These are phyloP conservation scores for Casuarina cunninghamiana DNA, from an alignment of 306 rosid species.

Conservation along the genomic window DNA sequence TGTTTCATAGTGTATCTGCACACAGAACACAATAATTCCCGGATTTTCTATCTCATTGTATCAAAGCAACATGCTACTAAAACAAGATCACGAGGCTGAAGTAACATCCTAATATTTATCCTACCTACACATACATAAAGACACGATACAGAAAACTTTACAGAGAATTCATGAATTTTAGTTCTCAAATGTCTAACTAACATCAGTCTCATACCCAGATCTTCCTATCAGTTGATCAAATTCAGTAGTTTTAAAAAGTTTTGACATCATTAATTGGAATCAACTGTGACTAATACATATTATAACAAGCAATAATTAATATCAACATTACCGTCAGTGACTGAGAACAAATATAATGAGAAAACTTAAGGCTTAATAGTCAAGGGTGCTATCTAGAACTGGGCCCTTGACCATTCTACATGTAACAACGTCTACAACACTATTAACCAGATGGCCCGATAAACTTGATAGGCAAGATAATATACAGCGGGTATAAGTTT, in stretches of 20 bases:
- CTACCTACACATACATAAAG: background rate
- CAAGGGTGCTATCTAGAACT: background rate
- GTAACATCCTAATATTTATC: background rate
- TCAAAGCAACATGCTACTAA: slow-evolving; percentile 17
- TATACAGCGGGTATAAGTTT: background rate
- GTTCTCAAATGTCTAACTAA: background rate
- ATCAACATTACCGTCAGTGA: background rate
- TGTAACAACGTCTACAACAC: background rate
- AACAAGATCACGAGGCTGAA: slow-evolving; percentile 14
- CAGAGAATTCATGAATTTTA: background rate
- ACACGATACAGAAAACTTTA: background rate
- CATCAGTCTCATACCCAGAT: background rate
- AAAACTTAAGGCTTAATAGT: background rate
- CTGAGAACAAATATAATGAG: background rate
- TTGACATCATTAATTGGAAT: background rate
- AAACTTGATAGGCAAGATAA: background rate
- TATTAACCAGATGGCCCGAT: background rate
- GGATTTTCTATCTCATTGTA: slow-evolving; percentile 22
- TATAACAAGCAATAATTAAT: background rate
- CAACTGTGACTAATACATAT: background rate
- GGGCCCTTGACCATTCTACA: background rate
- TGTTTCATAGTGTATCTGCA: slow-evolving; percentile 95
- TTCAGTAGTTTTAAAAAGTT: background rate
- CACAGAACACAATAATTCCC: slow-evolving; percentile 27
- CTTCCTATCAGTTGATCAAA: background rate